Conservation (phyloP, 805 yeast species). For the Priceomyces castillae region DNA sequence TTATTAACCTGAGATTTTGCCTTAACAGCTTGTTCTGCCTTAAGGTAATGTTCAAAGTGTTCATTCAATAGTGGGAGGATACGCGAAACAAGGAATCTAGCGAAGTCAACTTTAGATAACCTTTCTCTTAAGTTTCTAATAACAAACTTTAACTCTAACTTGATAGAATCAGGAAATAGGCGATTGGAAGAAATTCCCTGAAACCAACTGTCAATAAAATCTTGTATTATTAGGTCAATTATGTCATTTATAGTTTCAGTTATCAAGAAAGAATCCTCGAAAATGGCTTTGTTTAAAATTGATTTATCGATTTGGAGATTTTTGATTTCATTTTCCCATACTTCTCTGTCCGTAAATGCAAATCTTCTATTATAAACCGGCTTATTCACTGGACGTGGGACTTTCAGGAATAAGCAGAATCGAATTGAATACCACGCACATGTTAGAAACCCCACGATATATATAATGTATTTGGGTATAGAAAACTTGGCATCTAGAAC, state of each 20-base stretch:
- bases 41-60: slow-evolving; percentile 55
- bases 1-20: slow-evolving; percentile 19
- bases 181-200: slow-evolving; percentile 35
- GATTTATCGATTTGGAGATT: slow-evolving; percentile 19
- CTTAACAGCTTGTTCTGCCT: slow-evolving; percentile 37
- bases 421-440: background rate
- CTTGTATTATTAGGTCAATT: slow-evolving; percentile 46
- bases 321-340: slow-evolving; percentile 18
- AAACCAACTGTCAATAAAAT: slow-evolving; percentile 61
- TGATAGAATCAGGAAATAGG: slow-evolving; percentile 39
- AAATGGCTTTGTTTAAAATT: slow-evolving; percentile 24
- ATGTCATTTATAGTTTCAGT: slow-evolving; percentile 53
- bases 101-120: slow-evolving; percentile 46
- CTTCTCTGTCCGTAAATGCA: slow-evolving; percentile 1
- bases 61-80: slow-evolving; percentile 63
- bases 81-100: slow-evolving; percentile 55
- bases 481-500: background rate
- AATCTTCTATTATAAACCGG: background rate
- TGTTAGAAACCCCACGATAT: background rate
- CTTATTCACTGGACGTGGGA: background rate
- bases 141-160: slow-evolving; percentile 41
- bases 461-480: background rate
- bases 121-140: slow-evolving; percentile 42
- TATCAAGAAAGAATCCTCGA: slow-evolving; percentile 50
- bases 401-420: background rate